phyloP scores from a whole-genome alignment of 208 protist species.

The Endotrypanum monterogeii region DNA sequence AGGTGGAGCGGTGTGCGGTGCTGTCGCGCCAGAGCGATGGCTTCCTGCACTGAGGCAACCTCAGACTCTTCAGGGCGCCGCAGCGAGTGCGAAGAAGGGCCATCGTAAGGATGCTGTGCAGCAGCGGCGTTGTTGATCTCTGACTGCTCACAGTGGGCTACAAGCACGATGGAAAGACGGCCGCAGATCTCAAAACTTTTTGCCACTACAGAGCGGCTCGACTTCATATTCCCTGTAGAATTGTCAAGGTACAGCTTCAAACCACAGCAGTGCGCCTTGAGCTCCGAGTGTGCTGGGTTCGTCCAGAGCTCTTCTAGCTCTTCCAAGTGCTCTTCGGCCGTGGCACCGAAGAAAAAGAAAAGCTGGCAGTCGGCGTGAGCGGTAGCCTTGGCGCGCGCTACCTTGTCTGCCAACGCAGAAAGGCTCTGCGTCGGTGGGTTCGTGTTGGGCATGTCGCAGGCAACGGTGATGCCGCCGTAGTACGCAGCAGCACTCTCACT shows the following conservation, averaged over 20 bases:
- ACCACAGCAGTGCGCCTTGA: slow-evolving; percentile 68
- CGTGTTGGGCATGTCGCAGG: slow-evolving; percentile 92
- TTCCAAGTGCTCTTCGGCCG: slow-evolving; percentile 54
- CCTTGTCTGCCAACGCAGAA: slow-evolving; percentile 71
- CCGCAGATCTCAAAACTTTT: slow-evolving; percentile 81
- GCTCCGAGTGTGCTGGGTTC: slow-evolving; percentile 41
- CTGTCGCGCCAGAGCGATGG: slow-evolving; percentile 63
- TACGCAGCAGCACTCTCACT: slow-evolving; percentile 89
- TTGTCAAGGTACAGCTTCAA: slow-evolving; percentile 91
- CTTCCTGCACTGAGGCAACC: slow-evolving; percentile 61
- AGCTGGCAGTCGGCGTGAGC: slow-evolving; percentile 37
- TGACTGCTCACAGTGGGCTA: slow-evolving; percentile 90
- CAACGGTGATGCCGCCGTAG: slow-evolving; percentile 85
- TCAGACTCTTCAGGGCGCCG: slow-evolving; percentile 78
- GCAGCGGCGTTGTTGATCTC: slow-evolving; percentile 70
- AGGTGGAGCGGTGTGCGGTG: slow-evolving; percentile 87
- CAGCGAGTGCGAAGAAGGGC: slow-evolving; percentile 69
- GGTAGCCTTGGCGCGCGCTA: slow-evolving; percentile 36
- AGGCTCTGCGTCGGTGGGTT: slow-evolving; percentile 79
- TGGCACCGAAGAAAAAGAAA: slow-evolving; percentile 88
- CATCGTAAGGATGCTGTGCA: slow-evolving; percentile 60
- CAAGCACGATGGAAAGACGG: slow-evolving; percentile 66
- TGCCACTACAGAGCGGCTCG: slow-evolving; percentile 51
- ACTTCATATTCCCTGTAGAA: slow-evolving; percentile 86
- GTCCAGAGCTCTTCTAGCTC: slow-evolving; percentile 81